Percentiles rank a stretch among this genome's conserved stretches.
These are phyloP conservation scores for Elsinoe necatrix DNA, from an alignment of 2,329 filamentous ascomycete species.

Conservation along the genomic window DNA sequence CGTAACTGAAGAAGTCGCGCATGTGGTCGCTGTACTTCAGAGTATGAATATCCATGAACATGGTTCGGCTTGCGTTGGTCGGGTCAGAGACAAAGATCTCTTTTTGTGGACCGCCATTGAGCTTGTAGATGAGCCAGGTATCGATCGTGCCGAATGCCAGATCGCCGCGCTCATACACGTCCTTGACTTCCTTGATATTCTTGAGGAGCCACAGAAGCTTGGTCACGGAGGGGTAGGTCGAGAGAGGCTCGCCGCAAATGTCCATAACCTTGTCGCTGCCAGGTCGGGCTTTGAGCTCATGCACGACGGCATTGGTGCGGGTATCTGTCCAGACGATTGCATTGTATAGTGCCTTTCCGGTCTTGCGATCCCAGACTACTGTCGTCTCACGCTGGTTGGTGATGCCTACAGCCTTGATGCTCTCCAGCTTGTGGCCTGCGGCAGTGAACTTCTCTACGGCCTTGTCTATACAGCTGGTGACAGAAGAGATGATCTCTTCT, in stretches of 20 bases:
- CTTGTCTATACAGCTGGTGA: slow-evolving; percentile 70
- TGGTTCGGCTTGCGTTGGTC: slow-evolving; percentile 81
- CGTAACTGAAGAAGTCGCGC: slow-evolving; percentile 60
- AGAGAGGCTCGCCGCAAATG: slow-evolving; percentile 72
- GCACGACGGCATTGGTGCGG: slow-evolving; percentile 64
- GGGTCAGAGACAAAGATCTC: slow-evolving; percentile 74
- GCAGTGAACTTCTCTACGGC: slow-evolving; percentile 63
- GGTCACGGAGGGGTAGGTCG: slow-evolving; percentile 79
- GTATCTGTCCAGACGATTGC: slow-evolving; percentile 90
- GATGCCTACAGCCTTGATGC: slow-evolving; percentile 73
- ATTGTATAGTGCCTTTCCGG: slow-evolving; percentile 72
- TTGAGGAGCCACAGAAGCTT: slow-evolving; percentile 78
- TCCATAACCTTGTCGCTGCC: slow-evolving; percentile 61
- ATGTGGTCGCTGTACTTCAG: slow-evolving; percentile 71
- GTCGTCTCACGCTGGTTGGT: slow-evolving; percentile 88
- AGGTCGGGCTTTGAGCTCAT: slow-evolving; percentile 60
- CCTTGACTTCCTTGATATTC: slow-evolving; percentile 59
- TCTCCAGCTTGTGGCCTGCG: slow-evolving; percentile 57
- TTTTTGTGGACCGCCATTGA: slow-evolving; percentile 63
- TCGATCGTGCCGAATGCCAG: slow-evolving; percentile 83
- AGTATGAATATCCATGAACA: slow-evolving; percentile 86
- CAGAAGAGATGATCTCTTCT: slow-evolving; percentile 63
- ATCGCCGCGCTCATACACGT: slow-evolving; percentile 66
- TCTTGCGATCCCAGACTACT: slow-evolving; percentile 72
- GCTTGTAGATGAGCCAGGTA: slow-evolving; percentile 75